Base-by-base conservation (phyloP, 2,329 filamentous ascomycete species). In the Fusarium chlamydosporum region DNA sequence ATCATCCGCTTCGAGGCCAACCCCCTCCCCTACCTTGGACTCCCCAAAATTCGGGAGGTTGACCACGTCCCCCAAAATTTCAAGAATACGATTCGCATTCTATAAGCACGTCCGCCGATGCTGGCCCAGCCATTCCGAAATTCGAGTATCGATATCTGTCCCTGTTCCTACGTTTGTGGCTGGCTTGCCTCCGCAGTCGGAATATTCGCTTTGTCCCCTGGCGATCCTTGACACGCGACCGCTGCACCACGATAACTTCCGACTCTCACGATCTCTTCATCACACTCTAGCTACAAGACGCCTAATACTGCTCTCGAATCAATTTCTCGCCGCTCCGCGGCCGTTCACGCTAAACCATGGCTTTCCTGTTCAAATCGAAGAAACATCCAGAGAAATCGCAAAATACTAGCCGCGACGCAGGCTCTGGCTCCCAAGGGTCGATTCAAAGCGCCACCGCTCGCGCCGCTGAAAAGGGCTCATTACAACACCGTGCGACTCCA, bases 291-390 rank as follows among this genome's bases (percentile, higher is more conserved):
- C 33, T 6, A 33, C 57, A 43, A 52, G 47, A 45, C 47, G 45
- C 38, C 47, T 61, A 70, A 56, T 51, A 70, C 67, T 74, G 62
- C 61, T 56, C 64, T 41, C 46, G 16, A 63, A 58, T 54, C 52
- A 58, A 65, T 57, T 43, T 33, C 56, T 74, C 76, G 73, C 78
- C 78, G 76, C 76, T 74, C 74, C 77, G 78, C 79, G 78, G 79
- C 69, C 57, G 75, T 76, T 61, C 51, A 74, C 78, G 76, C 80
- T 74, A 76, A 79, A 84, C 79, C 80, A 94, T 94, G 91, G 89
- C 91, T 71, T 94, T 94, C 80, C 85, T 94, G 66, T 94, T 94
- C 84, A 93, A 93, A 79, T 92, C 90, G 58, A 94, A 93, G 82
- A 93, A 92, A 81, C 86, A 88, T 76, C 89, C 91, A 79, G 88